Conservation (phyloP, 2,329 filamentous ascomycete genomes). For the Cordyceps tenuipes region DNA sequence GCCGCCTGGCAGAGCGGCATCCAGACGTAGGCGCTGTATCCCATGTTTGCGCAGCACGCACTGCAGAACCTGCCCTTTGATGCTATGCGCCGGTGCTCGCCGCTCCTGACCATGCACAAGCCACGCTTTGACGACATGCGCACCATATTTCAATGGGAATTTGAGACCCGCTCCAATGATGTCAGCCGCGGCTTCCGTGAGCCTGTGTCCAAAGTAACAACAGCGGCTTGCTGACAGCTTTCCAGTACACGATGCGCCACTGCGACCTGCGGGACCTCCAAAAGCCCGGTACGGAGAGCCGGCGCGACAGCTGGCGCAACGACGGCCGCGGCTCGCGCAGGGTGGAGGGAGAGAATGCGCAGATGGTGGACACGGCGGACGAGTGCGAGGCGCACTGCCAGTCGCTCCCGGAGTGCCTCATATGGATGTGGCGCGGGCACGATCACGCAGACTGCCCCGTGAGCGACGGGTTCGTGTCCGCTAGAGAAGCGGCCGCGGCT, state of each 20-base stretch:
- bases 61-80: slow-evolving; percentile 4
- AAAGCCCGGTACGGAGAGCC: not conserved
- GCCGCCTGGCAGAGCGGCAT: slow-evolving; percentile 7
- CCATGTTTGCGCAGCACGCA: slow-evolving; percentile 13
- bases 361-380: not conserved
- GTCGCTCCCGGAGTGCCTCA: not conserved
- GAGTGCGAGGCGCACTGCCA: slow-evolving; percentile 5
- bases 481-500: not conserved
- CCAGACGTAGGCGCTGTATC: slow-evolving; percentile 12
- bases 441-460: not conserved
- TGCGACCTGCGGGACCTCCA: slow-evolving; percentile 8
- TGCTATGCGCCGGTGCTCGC: slow-evolving; percentile 13
- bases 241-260: slow-evolving; percentile 4
- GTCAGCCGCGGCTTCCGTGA: not conserved
- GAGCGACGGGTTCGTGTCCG: not conserved
- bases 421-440: slow-evolving; percentile 5
- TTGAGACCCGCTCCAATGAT: slow-evolving; percentile 3
- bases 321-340: not conserved
- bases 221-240: not conserved
- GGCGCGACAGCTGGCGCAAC: slow-evolving; percentile 11
- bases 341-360: not conserved
- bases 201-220: too few species aligned
- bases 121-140: slow-evolving; percentile 5
- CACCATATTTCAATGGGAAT: slow-evolving; percentile 13
- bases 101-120: slow-evolving; percentile 14